Evolutionary conservation across 2,329 filamentous ascomycete genomes (phyloP), one percentile per base, ranked within the genome.

Genomic region (Aspergillus intermedius): DNA sequence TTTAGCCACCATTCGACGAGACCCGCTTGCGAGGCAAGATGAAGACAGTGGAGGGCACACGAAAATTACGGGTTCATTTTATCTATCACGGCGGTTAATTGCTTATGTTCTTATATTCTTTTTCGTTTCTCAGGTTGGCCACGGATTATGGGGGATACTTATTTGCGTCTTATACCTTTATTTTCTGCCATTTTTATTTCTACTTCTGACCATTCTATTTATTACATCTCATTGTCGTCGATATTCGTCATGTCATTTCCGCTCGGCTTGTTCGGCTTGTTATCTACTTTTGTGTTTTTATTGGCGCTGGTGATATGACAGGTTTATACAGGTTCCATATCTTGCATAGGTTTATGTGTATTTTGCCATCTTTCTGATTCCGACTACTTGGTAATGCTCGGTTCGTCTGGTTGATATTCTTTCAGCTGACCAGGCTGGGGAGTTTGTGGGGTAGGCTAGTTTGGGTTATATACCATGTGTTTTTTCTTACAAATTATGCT

Each of bases 281-380:
- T 55, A 54, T 58, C 49, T 58, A 51, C 58, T 46, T 34, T 54
- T 53, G 42, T 54, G 51, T 55, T 53, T 50, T 48, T 55, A 54
- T 48, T 42, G 56, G 60, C 57, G 58, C 51, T 45, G 53, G 56
- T 53, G 58, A 58, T 58, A 57, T 60, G 54, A 52, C 53, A 54
- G 55, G 51, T 46, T 55, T 55, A 51, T 56, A 48, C 50, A 45
- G 53, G 55, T 50, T 46, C 53, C 54, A 51, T 56, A 48, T 49
- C 45, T 51, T 55, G 54, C 57, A 52, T 55, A 54, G 50, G 48
- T 41, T 23, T 54, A 44, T 52, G 30, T 53, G 42, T 49, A 12
- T 17, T 40, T 3, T 40, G 10, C 19, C 19, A 19, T 46, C 21
- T 22, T 22, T 22, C 21, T 22, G 21, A 22, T 37, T 46, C 47